Base-by-base conservation (phyloP, 768 basidiomycete species). In the Podaxis mareebaensis region DNA sequence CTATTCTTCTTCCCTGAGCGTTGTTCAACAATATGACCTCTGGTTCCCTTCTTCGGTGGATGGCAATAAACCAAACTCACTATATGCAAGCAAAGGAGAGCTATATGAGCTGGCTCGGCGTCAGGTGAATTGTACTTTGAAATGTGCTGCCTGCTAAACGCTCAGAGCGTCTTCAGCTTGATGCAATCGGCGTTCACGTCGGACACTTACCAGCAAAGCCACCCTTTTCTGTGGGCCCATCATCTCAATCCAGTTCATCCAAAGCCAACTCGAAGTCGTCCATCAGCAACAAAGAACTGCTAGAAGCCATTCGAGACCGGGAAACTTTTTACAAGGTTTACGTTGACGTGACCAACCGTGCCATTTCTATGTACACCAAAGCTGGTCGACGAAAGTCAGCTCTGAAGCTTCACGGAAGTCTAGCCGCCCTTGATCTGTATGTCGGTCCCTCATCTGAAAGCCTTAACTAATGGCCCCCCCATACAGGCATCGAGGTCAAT, bases 401-500 rank as follows among this genome's bases (percentile, higher is more conserved):
- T 10, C 77, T 96, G 39, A 91, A 90, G 67, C 75, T 98, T 54
- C 92, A 95, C 65, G 93, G 92, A 1, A 89, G 84, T 68, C 79
- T 98, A 15, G 96, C 95, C 3, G 92, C 91, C 15, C 83, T 99
- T 40, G 95, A 98, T 67, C 74, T 90, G 96, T 98, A 78, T 66
- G 94, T 77, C 30, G 24, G 22, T 26, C 38, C 24, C 24, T 24
- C 10, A 65, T n/a, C 17, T 55, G 12, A 20, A 33, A 28, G 38
- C 26, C 44, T 46, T 17, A 46, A n/a, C 44, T 46, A 46, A 24
- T 39, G 17, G 1, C 42, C 33, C 20, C 20, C 42, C 33, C 55
- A 24, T 53, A 30, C 65, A 95, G 94, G 5, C 83, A 89, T 72
- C 90, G 93, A 39, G 83, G 82, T 39, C 85, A 86, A 15, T 76